Evolutionary conservation across 768 basidiomycete species (phyloP), one percentile per base, ranked within the genome.

Genomic region (Leucocoprinus birnbaumii): DNA sequence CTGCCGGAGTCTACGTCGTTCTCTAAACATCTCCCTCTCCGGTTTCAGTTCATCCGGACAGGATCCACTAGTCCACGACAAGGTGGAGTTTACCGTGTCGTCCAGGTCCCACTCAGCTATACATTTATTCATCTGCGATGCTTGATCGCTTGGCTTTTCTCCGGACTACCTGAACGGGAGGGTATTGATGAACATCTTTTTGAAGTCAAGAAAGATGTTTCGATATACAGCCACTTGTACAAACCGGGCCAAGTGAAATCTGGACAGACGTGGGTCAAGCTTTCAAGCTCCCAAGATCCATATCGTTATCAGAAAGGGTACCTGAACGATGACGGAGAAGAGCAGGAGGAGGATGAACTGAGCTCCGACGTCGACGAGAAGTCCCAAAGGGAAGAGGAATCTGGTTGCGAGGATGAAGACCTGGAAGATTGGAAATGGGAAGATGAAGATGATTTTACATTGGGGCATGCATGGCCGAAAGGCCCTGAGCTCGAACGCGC

Each of bases 61-160:
- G 68, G 42, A 44, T 55, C 35, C 49, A 53, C 43, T 31, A 61
- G 61, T 9, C 66, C 69, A 1, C 63, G 65, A 9, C 66, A 71
- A 51, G 80, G 84, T 3, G 81, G 83, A 4, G 75, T 85, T 2
- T 80, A 83, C 62, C 79, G 87, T 50, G 69, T 89, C 50, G 81
- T 82, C 3, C 87, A 87, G 59, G 85, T 88, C 7, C 88, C 88
- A 0, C 70, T 82, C 24, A 86, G 77, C 63, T 89, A 88, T 64
- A 86, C 84, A 0, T 84, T 91, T 59, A 71, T 78, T 0, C 86
- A 86, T 61, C 71, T 91, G 3, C 80, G 80, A 38, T 77, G 75
- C 44, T 76, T 91, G 45, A 73, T 89, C 25, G 69, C 77, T 6
- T 90, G 82, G 62, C 67, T 87, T 4, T 89, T 87, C 59, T 75